phyloP scores from a whole-genome alignment of 495 filamentous ascomycete species.

The Aspergillus kassunensis region DNA sequence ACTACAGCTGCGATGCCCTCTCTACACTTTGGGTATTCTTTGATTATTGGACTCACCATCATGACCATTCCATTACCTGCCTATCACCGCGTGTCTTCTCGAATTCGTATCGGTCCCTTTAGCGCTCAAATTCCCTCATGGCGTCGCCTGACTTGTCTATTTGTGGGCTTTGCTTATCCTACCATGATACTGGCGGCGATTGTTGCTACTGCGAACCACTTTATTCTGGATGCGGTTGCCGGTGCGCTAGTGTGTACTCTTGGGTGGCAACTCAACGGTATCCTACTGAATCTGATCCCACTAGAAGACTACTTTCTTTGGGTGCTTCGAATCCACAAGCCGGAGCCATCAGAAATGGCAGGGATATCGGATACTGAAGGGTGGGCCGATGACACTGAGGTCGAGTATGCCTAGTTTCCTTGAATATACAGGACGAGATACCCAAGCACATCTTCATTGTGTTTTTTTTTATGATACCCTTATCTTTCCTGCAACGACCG shows the following conservation, averaged over 20 bases:
- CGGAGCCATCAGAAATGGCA: slow-evolving; percentile 30
- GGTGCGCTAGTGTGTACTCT: slow-evolving; percentile 56
- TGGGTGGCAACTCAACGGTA: slow-evolving; percentile 54
- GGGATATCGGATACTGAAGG: slow-evolving; percentile 11
- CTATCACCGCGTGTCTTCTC: slow-evolving; percentile 28
- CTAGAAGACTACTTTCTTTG: slow-evolving; percentile 65
- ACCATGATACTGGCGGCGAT: slow-evolving; percentile 62
- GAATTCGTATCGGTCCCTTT: slow-evolving; percentile 18
- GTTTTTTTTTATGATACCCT: slow-evolving; percentile 16
- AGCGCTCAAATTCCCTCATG: slow-evolving; percentile 36
- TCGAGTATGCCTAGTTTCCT: slow-evolving; percentile 13
- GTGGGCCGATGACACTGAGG: slow-evolving; percentile 22
- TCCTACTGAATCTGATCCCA: slow-evolving; percentile 56
- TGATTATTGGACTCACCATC: slow-evolving; percentile 69
- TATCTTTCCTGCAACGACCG: slow-evolving; percentile 2
- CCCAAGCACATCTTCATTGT: not conserved
- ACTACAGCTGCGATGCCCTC: slow-evolving; percentile 69
- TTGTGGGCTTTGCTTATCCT: slow-evolving; percentile 60
- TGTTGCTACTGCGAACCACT: slow-evolving; percentile 71
- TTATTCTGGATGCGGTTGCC: slow-evolving; percentile 66
- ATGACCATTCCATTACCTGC: slow-evolving; percentile 47
- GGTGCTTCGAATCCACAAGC: slow-evolving; percentile 59
- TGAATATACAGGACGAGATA: not conserved
- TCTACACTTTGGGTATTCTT: slow-evolving; percentile 75
- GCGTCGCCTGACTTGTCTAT: slow-evolving; percentile 42